Percentiles rank a stretch among this genome's conserved stretches.
These are phyloP conservation scores for Trypanosoma vivax DNA, from an alignment of 208 protist genomes.

Conservation along the genomic window DNA sequence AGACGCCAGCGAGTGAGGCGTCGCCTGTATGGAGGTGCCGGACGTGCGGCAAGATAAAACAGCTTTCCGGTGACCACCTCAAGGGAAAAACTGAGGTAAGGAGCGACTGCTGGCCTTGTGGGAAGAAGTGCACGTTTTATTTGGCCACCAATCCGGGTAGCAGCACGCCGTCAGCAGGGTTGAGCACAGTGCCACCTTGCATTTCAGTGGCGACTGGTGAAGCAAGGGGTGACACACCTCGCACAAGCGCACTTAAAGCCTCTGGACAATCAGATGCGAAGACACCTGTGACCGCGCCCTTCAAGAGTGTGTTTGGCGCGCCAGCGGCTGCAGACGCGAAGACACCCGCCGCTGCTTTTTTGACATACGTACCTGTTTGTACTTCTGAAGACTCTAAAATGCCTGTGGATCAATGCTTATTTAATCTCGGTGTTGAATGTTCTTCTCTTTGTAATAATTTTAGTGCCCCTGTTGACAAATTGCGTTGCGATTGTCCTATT, in stretches of 20 bases:
- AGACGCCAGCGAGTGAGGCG: background rate
- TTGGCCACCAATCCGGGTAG: no score
- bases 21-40: conserved; percentile 26
- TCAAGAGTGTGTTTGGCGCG: conserved; percentile 16
- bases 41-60: conserved; percentile 38
- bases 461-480: no score
- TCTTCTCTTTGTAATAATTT: no score
- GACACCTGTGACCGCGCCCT: background rate
- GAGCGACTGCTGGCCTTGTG: conserved; percentile 58
- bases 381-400: background rate
- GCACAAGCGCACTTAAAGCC: no score
- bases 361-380: background rate
- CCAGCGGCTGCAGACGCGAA: background rate
- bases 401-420: background rate
- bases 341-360: background rate
- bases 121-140: conserved; percentile 37
- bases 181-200: no score
- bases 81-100: conserved; percentile 39
- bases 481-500: no score
- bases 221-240: no score
- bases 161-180: no score
- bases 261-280: conserved; percentile 5
- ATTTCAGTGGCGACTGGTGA: no score
- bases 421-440: background rate
- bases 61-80: conserved; percentile 33